Base-by-base conservation (phyloP, 2,329 filamentous ascomycete genomes). In the Endoconidiophora polonica region DNA sequence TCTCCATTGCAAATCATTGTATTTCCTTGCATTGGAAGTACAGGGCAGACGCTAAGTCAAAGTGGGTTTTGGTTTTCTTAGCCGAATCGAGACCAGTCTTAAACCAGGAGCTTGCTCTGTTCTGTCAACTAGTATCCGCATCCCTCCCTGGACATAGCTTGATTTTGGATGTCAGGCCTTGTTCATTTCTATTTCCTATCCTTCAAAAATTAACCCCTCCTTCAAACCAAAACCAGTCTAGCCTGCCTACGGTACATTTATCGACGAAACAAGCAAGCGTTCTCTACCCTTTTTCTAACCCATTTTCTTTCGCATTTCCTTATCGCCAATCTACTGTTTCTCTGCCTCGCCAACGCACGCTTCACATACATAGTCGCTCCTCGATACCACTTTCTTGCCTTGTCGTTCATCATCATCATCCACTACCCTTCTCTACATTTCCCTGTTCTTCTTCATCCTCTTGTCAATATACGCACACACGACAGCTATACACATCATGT, bases 401-500 rank as follows among this genome's bases (percentile, higher is more conserved):
- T 37, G 7, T 33, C 29, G n/a, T 37, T 37, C 16, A 14, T 33
- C 16, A 5, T 20, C 37, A 14, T 33, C 16, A 33, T n/a, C 24
- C 23, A 18, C 39, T 14, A 26, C 23, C 14, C 20, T 33, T 42
- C 18, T 40, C 24, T n/a, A 6, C 7, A 22, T 43, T 23, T 23
- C 3, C 4, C 12, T 43, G 18, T 3, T 43, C 14, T 43, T 24
- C 41, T 43, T 20, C 22, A 6, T 12, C 9, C 29, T 3, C 14
- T 16, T 18, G 37, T 10, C n/a, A 37, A 46, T 18, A 18, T 18
- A 36, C 20, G 6, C n/a, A 14, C 9, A 24, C 16, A 36, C 24
- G 20, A 22, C 43, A 10, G 7, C 29, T 3, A 38, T 12, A 6
- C 12, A 5, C 37, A 49, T 10, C 23, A 68, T 69, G 62, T 63